Percentiles rank a stretch among this genome's conserved stretches.
Conservation (phyloP, 1,284 basidiomycete genomes). For the Cryptococcus jaspeensis region DNA sequence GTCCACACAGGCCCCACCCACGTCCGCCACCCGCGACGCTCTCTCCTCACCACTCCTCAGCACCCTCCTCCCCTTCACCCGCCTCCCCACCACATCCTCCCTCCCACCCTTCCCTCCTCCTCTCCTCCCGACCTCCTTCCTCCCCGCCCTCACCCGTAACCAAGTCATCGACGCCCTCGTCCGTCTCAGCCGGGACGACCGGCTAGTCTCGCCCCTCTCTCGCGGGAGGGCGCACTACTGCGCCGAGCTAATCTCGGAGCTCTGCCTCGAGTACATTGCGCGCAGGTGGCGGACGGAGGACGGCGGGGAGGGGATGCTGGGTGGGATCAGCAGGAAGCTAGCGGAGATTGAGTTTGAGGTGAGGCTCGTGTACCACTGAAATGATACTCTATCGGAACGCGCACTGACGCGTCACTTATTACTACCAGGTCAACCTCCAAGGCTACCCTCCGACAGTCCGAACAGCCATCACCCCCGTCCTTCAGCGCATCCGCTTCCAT, state of each 20-base stretch:
- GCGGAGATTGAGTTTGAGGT: conserved; percentile 42
- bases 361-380: conserved; percentile 5
- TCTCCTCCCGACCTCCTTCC: conserved; percentile 12
- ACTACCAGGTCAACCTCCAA: conserved; percentile 27
- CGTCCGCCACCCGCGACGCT: neutral
- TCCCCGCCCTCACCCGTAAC: conserved; percentile 21
- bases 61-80: conserved; percentile 26
- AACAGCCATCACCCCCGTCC: conserved; percentile 20
- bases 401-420: neutral
- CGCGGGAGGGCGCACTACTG: conserved; percentile 10
- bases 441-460: conserved; percentile 17
- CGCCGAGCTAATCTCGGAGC: conserved; percentile 24
- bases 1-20: neutral
- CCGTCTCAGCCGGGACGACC: conserved; percentile 12
- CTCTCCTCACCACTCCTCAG: conserved; percentile 4
- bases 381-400: neutral
- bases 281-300: conserved; percentile 22
- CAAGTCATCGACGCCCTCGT: conserved; percentile 33
- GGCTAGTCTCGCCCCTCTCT: neutral
- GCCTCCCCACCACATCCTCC: conserved; percentile 14
- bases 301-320: conserved; percentile 10
- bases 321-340: conserved; percentile 30
- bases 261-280: conserved; percentile 37
- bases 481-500: conserved; percentile 30
- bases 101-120: conserved; percentile 14